Base-by-base conservation (phyloP, 2,329 filamentous ascomycete species). In the Curvularia spicifera region DNA sequence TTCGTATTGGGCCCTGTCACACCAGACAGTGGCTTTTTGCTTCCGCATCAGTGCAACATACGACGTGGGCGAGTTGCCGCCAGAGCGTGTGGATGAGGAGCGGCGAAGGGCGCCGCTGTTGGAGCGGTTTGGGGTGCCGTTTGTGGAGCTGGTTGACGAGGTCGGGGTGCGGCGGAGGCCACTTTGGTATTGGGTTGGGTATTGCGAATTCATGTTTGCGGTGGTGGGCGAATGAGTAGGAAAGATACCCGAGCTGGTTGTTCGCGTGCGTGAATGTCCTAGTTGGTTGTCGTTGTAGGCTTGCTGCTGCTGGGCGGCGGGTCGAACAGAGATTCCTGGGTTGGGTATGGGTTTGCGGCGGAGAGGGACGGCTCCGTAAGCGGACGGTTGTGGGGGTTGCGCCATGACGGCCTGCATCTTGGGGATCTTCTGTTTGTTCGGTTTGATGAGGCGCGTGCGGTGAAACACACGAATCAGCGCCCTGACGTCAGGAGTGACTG, bases 21-120 rank as follows among this genome's bases (percentile, higher is more conserved):
- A 97, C 95, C 95, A 99, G 4, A 99, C 95, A 0, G 95, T 99
- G 31, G 93, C 95, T 77, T 98, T 98, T 79, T 99, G 95, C 76
- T 93, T 94, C 62, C 95, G 88, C 80, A 99, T 89, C n/a, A 97
- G 84, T 35, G 95, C 93, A 51, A 99, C 95, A 78, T 99, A 99
- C 64, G 92, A 89, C n/a, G 84, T 84, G 1, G 89, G 74, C 49
- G 80, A 81, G 54, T 81, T 82, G 61, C 84, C 85, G 60, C 84
- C 85, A 22, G 91, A 96, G 69, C 91, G 88, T 51, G 90, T 90
- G 3, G 92, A 96, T 29, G 88, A 91, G 28, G 91, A 96, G 65
- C 93, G 87, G 59, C 90, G 88, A 48, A 76, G 74, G 72, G 81
- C 58, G 84, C 85, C 66, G 80, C 85, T 66, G 83, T 86, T 76